Conservation (phyloP, 208 protist species). For the Trypanosoma congolense region DNA sequence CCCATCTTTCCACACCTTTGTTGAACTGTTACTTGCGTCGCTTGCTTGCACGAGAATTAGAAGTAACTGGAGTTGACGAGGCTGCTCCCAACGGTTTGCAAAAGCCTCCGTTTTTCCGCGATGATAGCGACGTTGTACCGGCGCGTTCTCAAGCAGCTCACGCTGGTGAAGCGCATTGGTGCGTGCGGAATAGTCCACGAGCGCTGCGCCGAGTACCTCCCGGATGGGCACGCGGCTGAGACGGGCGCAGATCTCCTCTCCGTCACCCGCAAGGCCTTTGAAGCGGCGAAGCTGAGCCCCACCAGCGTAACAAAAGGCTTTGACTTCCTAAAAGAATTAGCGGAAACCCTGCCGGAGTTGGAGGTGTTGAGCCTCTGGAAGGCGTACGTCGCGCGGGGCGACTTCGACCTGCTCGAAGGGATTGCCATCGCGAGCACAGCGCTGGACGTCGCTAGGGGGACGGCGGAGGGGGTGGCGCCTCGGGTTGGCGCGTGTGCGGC, state of each 20-base stretch:
- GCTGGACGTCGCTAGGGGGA: slow-evolving; percentile 21
- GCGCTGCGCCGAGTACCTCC: slow-evolving; percentile 51
- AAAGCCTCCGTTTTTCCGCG: neutral
- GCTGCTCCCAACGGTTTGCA: neutral
- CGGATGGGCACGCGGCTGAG: slow-evolving; percentile 19
- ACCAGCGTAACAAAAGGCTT: slow-evolving; percentile 33
- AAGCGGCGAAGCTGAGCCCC: slow-evolving; percentile 9
- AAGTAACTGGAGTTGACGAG: neutral
- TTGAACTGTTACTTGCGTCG: too few relatives aligned
- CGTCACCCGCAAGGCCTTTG: slow-evolving; percentile 34
- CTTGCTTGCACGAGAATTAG: too few relatives aligned
- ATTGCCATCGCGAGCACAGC: slow-evolving; percentile 40
- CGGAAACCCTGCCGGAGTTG: slow-evolving; percentile 30
- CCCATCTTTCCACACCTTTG: too few relatives aligned
- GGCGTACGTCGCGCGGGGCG: slow-evolving; percentile 14
- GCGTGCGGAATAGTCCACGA: slow-evolving; percentile 18
- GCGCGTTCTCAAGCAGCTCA: slow-evolving; percentile 6
- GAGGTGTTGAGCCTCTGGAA: slow-evolving; percentile 48
- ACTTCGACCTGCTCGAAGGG: slow-evolving; percentile 35
- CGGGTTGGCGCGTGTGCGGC: too few relatives aligned
- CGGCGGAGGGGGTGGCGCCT: slow-evolving; percentile 3
- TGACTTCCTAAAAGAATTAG: slow-evolving; percentile 42
- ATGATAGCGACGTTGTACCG: slow-evolving; percentile 10
- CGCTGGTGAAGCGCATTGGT: slow-evolving; percentile 4
- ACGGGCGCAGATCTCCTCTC: slow-evolving; percentile 17